Conservation (phyloP, 768 basidiomycete species). For the Amanita subjunquillea region DNA sequence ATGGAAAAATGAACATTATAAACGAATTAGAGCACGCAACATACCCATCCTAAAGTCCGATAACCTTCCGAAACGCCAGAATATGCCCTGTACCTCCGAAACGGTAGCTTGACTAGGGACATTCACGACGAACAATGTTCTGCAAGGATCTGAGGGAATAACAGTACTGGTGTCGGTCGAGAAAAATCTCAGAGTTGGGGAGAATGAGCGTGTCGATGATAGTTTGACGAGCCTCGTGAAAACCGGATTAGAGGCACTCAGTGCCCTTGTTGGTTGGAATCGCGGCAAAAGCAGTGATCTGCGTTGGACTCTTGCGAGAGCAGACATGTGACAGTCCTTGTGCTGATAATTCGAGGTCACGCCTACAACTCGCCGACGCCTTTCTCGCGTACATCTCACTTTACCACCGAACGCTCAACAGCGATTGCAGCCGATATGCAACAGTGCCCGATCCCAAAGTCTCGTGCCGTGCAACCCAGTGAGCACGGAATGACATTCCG, state of each 20-base stretch:
- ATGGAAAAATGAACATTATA: constrained; percentile 10
- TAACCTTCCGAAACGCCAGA: constrained; percentile 34
- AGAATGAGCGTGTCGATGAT: neutral
- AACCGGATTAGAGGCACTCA: no score
- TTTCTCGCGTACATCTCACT: no score
- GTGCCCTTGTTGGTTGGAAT: neutral
- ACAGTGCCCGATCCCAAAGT: no score
- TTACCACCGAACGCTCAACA: no score
- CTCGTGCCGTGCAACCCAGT: no score
- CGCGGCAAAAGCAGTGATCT: neutral
- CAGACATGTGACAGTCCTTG: neutral
- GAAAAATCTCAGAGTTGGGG: neutral
- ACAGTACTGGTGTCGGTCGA: neutral
- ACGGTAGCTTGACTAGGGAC: constrained; percentile 38
- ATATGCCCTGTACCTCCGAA: constrained; percentile 28
- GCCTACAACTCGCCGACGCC: no score
- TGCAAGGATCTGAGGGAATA: constrained; percentile 16
- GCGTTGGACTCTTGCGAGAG: neutral
- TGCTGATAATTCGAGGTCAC: no score
- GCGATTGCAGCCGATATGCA: no score
- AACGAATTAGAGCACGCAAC: constrained; percentile 16
- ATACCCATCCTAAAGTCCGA: constrained; percentile 27
- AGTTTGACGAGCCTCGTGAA: neutral
- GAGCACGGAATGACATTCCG: no score
- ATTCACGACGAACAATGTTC: constrained; percentile 37